A percentile compares a stretch with the other conserved stretches of the same genome.
phyloP scores from a whole-genome alignment of 202 grass and related monocot species.

The Saccharum hybrid region DNA sequence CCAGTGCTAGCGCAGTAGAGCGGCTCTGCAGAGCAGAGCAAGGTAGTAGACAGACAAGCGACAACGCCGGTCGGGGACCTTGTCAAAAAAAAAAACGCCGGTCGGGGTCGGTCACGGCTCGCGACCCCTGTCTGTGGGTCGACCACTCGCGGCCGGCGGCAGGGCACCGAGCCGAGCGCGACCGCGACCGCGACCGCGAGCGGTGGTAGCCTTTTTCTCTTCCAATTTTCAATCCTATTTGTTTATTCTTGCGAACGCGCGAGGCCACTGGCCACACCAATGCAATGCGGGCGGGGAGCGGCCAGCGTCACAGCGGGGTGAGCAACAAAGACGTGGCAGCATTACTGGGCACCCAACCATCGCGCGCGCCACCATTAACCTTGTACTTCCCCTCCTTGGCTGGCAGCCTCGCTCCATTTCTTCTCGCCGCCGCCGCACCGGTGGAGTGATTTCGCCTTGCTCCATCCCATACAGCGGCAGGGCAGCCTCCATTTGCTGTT shows the following conservation, averaged over 20 bases:
- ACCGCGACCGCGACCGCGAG: too few species aligned
- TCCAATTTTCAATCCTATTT: background rate
- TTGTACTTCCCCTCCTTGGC: background rate
- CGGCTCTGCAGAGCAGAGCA: background rate
- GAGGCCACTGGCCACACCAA: background rate
- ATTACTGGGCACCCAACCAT: slow-evolving; percentile 48
- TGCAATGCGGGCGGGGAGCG: background rate
- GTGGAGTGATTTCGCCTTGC: background rate
- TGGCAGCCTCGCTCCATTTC: background rate
- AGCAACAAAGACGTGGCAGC: slow-evolving; percentile 35
- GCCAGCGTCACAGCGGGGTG: background rate
- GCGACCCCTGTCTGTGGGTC: slow-evolving; percentile 50
- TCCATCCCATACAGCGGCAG: background rate
- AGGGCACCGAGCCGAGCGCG: background rate
- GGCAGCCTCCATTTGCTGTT: slow-evolving; percentile 11
- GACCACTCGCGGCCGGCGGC: background rate
- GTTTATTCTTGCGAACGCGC: background rate
- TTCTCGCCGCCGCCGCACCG: background rate
- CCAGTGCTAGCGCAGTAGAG: too few species aligned
- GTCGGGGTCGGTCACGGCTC: slow-evolving; percentile 34
- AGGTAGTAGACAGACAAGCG: background rate
- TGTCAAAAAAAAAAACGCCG: too few species aligned
- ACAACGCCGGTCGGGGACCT: slow-evolving; percentile 54
- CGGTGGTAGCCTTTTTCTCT: background rate
- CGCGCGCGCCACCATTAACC: slow-evolving; percentile 37